Evolutionary conservation across 352 stramenopile genomes (phyloP).

Genomic region (Bremia lactucae): DNA sequence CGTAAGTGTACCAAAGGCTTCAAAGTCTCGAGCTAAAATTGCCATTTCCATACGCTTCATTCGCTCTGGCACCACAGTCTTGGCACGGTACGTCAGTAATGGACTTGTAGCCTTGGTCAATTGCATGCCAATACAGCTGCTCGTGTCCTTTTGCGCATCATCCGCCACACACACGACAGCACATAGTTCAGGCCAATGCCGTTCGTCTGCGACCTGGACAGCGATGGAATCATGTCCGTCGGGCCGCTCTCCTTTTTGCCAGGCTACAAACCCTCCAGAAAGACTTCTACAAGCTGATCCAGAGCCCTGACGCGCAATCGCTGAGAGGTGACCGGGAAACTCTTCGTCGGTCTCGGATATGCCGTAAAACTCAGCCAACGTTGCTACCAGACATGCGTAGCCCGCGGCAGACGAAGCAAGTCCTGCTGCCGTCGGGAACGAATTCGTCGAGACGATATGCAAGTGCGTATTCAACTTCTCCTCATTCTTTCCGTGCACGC

Average conservation of each 20-base stretch:
- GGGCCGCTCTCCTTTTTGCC: conserved; percentile 76
- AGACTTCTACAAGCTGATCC: conserved; percentile 93
- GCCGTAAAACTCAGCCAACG: conserved; percentile 84
- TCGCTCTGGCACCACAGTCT: conserved; percentile 74
- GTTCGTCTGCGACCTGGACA: conserved; percentile 72
- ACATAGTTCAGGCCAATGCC: conserved; percentile 90
- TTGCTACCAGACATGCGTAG: conserved; percentile 90
- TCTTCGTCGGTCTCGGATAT: conserved; percentile 80
- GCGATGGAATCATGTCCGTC: conserved; percentile 70
- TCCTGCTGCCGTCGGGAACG: conserved; percentile 96
- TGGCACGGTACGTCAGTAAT: conserved; percentile 82
- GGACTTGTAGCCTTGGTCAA: conserved; percentile 89
- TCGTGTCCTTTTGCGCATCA: conserved; percentile 95
- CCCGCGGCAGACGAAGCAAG: conserved; percentile 95
- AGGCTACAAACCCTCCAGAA: conserved; percentile 95
- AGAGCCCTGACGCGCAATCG: conserved; percentile 91
- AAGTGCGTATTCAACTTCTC: conserved; percentile 32
- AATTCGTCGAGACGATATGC: conserved; percentile 95
- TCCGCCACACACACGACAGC: conserved; percentile 95
- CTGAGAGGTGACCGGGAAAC: conserved; percentile 84
- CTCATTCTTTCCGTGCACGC: conserved; percentile 10
- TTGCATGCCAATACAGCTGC: conserved; percentile 93
- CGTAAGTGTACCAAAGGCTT: conserved; percentile 90
- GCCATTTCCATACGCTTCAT: conserved; percentile 86
- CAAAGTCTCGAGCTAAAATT: conserved; percentile 89